A percentile compares a stretch with the other conserved stretches of the same genome.
phyloP scores from a whole-genome alignment of 2,329 filamentous ascomycete species.

The Coleophoma cylindrospora region DNA sequence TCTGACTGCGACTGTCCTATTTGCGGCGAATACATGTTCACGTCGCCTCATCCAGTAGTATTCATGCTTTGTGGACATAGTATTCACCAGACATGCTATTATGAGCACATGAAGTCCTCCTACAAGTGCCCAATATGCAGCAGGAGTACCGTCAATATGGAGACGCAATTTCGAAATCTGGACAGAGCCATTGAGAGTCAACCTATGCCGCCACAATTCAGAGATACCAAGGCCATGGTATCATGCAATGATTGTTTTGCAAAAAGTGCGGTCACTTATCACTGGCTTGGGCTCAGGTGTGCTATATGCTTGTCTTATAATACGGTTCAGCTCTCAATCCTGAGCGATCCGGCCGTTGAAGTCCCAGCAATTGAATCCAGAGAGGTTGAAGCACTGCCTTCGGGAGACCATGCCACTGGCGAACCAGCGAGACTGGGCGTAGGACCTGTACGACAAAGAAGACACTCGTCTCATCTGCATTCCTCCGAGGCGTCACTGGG shows the following conservation, averaged over 20 bases:
- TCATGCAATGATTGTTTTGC: slow-evolving; percentile 94
- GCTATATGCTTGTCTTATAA: slow-evolving; percentile 67
- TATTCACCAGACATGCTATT: slow-evolving; percentile 86
- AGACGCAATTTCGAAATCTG: slow-evolving; percentile 85
- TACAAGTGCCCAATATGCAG: slow-evolving; percentile 97
- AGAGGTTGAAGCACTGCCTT: slow-evolving; percentile 14
- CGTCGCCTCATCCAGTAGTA: slow-evolving; percentile 79
- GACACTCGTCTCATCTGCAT: slow-evolving; percentile 24
- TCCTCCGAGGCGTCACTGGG: slow-evolving; percentile 5
- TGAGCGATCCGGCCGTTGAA: slow-evolving; percentile 35
- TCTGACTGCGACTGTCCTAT: slow-evolving; percentile 97
- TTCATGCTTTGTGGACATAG: slow-evolving; percentile 96
- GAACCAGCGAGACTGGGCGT: not conserved
- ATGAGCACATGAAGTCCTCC: slow-evolving; percentile 79
- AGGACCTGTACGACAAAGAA: slow-evolving; percentile 15
- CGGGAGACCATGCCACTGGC: slow-evolving; percentile 8
- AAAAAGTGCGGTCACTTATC: slow-evolving; percentile 80
- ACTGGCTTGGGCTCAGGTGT: slow-evolving; percentile 94
- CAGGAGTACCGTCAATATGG: slow-evolving; percentile 97
- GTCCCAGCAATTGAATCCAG: slow-evolving; percentile 14
- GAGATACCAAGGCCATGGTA: slow-evolving; percentile 73
- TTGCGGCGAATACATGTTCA: slow-evolving; percentile 95
- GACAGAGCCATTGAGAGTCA: slow-evolving; percentile 83
- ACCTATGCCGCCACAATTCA: slow-evolving; percentile 86
- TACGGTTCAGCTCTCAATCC: slow-evolving; percentile 59